These are phyloP conservation scores for Thermomucor indicae-seudaticae DNA, from an alignment of 371 early-diverging fungal species.

Conservation along the genomic window DNA sequence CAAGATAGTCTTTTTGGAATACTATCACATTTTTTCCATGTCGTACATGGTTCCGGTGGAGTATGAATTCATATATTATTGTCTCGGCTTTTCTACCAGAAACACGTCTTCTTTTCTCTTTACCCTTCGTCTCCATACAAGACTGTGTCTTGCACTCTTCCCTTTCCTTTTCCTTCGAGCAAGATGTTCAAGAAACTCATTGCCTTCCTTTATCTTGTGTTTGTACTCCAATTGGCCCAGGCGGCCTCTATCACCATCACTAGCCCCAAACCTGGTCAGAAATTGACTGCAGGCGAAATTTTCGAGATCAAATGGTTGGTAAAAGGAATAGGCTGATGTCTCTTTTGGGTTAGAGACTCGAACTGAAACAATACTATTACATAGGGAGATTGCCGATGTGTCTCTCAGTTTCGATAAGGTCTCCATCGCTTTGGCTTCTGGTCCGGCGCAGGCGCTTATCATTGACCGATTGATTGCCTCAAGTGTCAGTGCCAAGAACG, in stretches of 20 bases:
- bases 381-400: constrained; percentile 5
- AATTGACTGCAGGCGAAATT: constrained; percentile 26
- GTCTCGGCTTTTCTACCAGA: not conserved
- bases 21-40: no score
- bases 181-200: constrained; percentile 8
- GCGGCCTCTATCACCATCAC: constrained; percentile 15
- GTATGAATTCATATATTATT: no score
- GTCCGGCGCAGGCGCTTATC: constrained; percentile 28
- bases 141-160: not conserved
- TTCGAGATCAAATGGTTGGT: constrained; percentile 38
- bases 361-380: not conserved
- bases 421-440: constrained; percentile 37
- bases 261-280: constrained; percentile 24
- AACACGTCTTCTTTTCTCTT: not conserved
- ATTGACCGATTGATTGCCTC: constrained; percentile 36
- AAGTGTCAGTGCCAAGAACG: constrained; percentile 21
- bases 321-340: not conserved
- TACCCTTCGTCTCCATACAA: not conserved
- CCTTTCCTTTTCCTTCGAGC: constrained; percentile 13
- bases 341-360: not conserved
- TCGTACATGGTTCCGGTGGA: no score
- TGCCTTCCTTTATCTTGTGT: constrained; percentile 10
- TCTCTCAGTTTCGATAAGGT: constrained; percentile 7
- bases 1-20: no score
- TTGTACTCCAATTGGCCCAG: constrained; percentile 15